phyloP scores from a whole-genome alignment of 139 green algal species.

The Parachlorella kessleri region DNA sequence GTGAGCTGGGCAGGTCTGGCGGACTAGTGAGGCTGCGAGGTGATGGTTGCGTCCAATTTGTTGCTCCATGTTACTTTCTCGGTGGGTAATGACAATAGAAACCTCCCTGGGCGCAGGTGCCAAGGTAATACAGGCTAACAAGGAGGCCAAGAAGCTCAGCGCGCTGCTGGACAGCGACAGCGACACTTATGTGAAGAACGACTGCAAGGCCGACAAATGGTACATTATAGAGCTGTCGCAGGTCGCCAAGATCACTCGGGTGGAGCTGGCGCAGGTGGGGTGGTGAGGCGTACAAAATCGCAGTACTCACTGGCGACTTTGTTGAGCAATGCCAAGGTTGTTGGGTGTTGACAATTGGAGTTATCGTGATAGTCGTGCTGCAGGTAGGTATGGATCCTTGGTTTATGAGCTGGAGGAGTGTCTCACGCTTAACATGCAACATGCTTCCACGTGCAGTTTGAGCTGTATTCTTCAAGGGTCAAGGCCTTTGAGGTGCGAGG shows the following conservation, averaged over 20 bases:
- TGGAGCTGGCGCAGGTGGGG: slow-evolving; percentile 12
- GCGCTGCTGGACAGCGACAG: slow-evolving; percentile 77
- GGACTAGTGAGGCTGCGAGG: too few relatives aligned
- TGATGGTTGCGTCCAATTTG: too few relatives aligned
- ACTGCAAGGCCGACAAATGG: slow-evolving; percentile 80
- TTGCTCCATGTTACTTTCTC: background rate
- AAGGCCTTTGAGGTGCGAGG: slow-evolving; percentile 65
- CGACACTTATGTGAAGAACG: slow-evolving; percentile 87
- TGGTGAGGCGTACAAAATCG: background rate
- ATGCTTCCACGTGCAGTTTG: slow-evolving; percentile 71
- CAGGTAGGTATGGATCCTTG: too few relatives aligned
- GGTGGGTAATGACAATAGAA: background rate
- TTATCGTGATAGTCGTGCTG: too few relatives aligned
- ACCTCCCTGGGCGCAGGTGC: slow-evolving; percentile 46
- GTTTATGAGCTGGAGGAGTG: too few relatives aligned
- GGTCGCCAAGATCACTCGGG: slow-evolving; percentile 40
- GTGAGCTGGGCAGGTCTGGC: background rate
- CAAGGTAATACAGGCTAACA: slow-evolving; percentile 79
- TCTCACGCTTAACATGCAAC: too few relatives aligned
- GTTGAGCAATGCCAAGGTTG: too few relatives aligned
- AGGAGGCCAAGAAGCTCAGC: slow-evolving; percentile 67
- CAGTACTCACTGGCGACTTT: too few relatives aligned
- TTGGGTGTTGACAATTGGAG: too few relatives aligned
- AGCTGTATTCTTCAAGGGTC: slow-evolving; percentile 82
- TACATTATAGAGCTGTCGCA: slow-evolving; percentile 83